Conservation (phyloP, 257 asterid species). For the Solanum sejunctum region DNA sequence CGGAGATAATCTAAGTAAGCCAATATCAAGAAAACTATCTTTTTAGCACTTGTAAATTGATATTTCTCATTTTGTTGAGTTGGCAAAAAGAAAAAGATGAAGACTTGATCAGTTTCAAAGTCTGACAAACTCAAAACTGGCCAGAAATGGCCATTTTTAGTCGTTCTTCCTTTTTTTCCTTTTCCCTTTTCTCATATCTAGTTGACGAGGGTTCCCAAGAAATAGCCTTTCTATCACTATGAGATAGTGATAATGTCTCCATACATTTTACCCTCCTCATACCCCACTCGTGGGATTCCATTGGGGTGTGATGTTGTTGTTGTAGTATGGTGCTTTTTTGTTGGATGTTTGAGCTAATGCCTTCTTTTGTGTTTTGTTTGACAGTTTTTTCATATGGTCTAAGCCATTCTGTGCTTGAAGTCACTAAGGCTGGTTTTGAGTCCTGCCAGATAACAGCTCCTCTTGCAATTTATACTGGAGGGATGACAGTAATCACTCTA, state of each 20-base stretch:
- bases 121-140: not conserved
- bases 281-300: no score
- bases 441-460: slow-evolving; percentile 40
- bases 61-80: not conserved
- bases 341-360: not conserved
- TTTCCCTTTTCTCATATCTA: no score
- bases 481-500: slow-evolving; percentile 30
- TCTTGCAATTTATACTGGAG: slow-evolving; percentile 25
- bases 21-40: not conserved
- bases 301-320: no score
- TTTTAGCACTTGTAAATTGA: not conserved
- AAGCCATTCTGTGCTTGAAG: slow-evolving; percentile 55
- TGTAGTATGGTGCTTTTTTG: no score
- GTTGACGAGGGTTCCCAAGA: no score
- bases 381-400: slow-evolving; percentile 42
- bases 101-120: no score
- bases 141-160: not conserved
- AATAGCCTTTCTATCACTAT: no score
- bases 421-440: slow-evolving; percentile 37
- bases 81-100: no score
- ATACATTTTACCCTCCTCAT: no score
- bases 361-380: not conserved
- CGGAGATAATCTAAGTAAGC: slow-evolving; percentile 54
- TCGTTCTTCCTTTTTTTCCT: no score
- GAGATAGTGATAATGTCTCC: no score